phyloP scores from a whole-genome alignment of 2,329 filamentous ascomycete genomes.

The Fusarium tupiense region DNA sequence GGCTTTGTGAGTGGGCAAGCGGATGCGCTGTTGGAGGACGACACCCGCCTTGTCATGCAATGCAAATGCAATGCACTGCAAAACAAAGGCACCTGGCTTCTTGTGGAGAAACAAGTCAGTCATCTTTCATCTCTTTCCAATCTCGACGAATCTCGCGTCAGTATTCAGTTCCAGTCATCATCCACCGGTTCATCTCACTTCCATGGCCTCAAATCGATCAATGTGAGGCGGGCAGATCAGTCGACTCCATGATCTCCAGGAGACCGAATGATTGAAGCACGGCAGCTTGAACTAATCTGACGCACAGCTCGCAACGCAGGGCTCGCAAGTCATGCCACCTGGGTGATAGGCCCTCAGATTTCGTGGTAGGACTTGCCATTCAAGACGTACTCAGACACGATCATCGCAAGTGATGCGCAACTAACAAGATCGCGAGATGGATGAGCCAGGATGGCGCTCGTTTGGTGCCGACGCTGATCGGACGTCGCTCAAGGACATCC shows the following conservation, averaged over 20 bases:
- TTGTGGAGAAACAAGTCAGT: constrained; percentile 24
- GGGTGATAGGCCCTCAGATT: neutral
- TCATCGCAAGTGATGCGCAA: constrained; percentile 12
- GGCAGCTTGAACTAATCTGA: constrained; percentile 27
- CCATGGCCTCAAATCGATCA: constrained; percentile 30
- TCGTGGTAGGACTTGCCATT: neutral
- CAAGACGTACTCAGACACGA: constrained; percentile 14
- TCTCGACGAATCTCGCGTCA: constrained; percentile 34
- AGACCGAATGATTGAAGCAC: constrained; percentile 30
- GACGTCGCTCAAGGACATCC: constrained; percentile 15
- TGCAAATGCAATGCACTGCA: constrained; percentile 35
- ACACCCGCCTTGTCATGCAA: constrained; percentile 35
- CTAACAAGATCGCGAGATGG: constrained; percentile 22
- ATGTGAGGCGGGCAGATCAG: constrained; percentile 28
- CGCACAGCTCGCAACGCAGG: constrained; percentile 42
- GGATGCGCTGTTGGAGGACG: constrained; percentile 28
- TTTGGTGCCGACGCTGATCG: constrained; percentile 29
- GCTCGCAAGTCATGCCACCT: constrained; percentile 44
- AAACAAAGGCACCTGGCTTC: constrained; percentile 21
- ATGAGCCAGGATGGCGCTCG: constrained; percentile 12
- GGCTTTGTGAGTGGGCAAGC: constrained; percentile 15
- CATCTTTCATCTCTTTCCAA: constrained; percentile 12
- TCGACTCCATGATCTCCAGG: constrained; percentile 4
- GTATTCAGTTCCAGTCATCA: constrained; percentile 18
- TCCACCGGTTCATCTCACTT: constrained; percentile 28